phyloP scores from a whole-genome alignment of 1,284 basidiomycete species.

The Earliella scabrosa region DNA sequence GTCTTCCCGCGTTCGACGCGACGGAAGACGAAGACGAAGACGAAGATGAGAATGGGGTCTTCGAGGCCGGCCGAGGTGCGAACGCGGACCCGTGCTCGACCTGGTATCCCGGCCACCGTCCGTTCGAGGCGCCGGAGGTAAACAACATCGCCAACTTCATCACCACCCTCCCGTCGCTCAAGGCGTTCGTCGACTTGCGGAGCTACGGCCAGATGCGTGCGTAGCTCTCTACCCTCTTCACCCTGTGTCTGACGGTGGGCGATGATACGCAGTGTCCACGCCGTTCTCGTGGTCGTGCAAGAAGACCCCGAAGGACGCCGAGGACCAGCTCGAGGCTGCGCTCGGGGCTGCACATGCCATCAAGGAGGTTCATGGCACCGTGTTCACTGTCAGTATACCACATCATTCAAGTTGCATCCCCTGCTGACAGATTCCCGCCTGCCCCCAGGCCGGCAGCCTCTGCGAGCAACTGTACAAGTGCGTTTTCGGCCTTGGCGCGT shows the following conservation, averaged over 20 bases:
- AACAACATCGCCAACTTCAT: constrained; percentile 77
- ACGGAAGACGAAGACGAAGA: constrained; percentile 18
- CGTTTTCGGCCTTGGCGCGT: constrained; percentile 23
- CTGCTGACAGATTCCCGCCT: too few species aligned
- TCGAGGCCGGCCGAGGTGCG: constrained; percentile 33
- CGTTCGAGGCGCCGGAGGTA: constrained; percentile 81
- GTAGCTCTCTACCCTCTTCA: too few species aligned
- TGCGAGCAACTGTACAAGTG: constrained; percentile 71
- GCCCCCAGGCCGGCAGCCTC: constrained; percentile 50
- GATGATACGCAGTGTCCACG: constrained; percentile 69
- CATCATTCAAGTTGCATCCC: too few species aligned
- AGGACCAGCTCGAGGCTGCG: constrained; percentile 82
- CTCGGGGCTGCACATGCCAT: constrained; percentile 72
- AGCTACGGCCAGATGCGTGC: constrained; percentile 85
- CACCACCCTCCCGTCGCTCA: constrained; percentile 52
- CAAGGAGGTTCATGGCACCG: constrained; percentile 57
- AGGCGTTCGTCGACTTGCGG: constrained; percentile 77
- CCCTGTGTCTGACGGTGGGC: too few species aligned
- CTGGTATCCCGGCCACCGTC: constrained; percentile 71
- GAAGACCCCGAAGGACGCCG: constrained; percentile 72
- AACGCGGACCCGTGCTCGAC: constrained; percentile 65
- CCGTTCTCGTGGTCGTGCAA: constrained; percentile 82
- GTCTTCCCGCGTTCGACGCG: constrained; percentile 25
- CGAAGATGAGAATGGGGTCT: constrained; percentile 23
- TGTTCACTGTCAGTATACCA: constrained; percentile 50